A percentile compares a stretch with the other conserved stretches of the same genome.
Evolutionary conservation across 192 early-diverging fungal genomes (phyloP).

Genomic region (Spizellomyces punctatus): DNA sequence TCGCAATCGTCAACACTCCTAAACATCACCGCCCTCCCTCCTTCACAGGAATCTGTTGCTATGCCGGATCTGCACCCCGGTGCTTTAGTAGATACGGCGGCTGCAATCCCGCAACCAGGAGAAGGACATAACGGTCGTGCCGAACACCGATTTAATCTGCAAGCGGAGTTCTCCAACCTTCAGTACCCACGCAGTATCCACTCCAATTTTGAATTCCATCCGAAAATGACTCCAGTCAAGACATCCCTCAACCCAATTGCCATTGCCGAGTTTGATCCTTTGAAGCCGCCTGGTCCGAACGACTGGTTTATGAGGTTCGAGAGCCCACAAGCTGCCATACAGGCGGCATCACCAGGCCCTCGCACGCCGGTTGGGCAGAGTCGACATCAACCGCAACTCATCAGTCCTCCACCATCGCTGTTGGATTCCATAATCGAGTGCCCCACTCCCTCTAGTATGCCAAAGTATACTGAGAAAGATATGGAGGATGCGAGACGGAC

Average conservation of each 20-base stretch:
- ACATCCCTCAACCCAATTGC: constrained; percentile 6
- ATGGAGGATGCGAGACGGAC: constrained; percentile 25
- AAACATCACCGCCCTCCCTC: too few species aligned
- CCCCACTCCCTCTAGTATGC: constrained; percentile 34
- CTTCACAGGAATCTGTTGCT: too few species aligned
- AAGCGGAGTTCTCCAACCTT: too few species aligned
- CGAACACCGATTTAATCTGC: too few species aligned
- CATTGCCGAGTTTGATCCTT: constrained; percentile 24
- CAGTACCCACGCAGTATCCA: too few species aligned
- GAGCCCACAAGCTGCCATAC: not conserved
- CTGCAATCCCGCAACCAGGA: too few species aligned
- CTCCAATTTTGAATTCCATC: not conserved
- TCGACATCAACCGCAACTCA: not conserved
- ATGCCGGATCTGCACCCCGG: too few species aligned
- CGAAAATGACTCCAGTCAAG: not conserved
- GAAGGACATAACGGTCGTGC: too few species aligned
- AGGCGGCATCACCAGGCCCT: not conserved
- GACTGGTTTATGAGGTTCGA: constrained; percentile 27
- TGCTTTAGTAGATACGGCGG: too few species aligned
- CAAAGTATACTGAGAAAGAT: constrained; percentile 46
- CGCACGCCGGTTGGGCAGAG: not conserved
- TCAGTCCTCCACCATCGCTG: constrained; percentile 16
- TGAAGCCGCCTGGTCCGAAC: not conserved
- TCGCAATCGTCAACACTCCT: too few species aligned
- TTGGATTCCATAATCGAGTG: constrained; percentile 33